These are phyloP conservation scores for Aspergillus fijiensis DNA, from an alignment of 2,329 filamentous ascomycete species.

Conservation along the genomic window DNA sequence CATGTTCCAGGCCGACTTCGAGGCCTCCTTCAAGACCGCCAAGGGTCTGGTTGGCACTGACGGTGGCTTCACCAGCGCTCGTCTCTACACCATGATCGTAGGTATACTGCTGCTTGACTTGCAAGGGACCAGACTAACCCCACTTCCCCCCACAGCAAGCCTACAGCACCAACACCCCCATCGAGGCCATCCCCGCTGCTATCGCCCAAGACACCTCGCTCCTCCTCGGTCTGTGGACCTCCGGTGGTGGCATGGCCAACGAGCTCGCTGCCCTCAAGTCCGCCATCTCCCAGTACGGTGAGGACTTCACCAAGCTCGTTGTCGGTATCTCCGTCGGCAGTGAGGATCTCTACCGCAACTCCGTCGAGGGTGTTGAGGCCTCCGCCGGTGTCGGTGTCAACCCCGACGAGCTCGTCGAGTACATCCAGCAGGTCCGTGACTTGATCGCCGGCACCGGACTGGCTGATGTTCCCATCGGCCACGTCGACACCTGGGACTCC, in stretches of 20 bases:
- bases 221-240: conserved; percentile 81
- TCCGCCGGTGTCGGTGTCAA: conserved; percentile 62
- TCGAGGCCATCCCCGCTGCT: conserved; percentile 75
- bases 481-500: conserved; percentile 87
- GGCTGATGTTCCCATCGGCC: conserved; percentile 62
- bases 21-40: conserved; percentile 47
- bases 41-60: conserved; percentile 34
- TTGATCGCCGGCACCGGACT: conserved; percentile 62
- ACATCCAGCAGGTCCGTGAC: conserved; percentile 67
- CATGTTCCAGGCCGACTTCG: conserved; percentile 46
- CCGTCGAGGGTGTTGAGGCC: conserved; percentile 65
- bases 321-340: conserved; percentile 82
- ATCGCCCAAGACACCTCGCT: conserved; percentile 76
- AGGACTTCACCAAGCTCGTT: conserved; percentile 57
- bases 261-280: conserved; percentile 71
- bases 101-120: background rate
- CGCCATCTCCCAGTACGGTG: conserved; percentile 69
- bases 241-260: conserved; percentile 68
- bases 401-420: conserved; percentile 63
- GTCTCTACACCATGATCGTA: conserved; percentile 63
- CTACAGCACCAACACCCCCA: conserved; percentile 63
- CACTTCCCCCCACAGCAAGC: conserved; percentile 25
- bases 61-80: conserved; percentile 47
- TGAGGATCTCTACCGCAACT: conserved; percentile 82
- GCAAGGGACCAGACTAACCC: background rate